phyloP scores from a whole-genome alignment of 2,329 filamentous ascomycete species.

The Colletotrichum destructivum region DNA sequence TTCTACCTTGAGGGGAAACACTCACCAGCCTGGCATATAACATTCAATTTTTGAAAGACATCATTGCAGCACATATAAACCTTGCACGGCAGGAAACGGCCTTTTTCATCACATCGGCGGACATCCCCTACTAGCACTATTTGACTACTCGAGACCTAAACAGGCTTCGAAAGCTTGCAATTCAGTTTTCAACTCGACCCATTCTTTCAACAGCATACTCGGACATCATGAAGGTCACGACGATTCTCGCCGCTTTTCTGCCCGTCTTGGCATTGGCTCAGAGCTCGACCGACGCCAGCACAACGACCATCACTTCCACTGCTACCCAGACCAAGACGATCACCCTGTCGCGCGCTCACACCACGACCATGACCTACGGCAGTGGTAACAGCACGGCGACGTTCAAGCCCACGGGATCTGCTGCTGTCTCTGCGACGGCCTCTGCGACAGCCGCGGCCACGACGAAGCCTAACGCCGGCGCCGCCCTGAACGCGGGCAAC shows the following conservation, averaged over 20 bases:
- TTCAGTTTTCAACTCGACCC: conserved; percentile 30
- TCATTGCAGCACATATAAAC: conserved; percentile 5
- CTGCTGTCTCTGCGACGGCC: conserved; percentile 35
- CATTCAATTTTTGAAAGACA: conserved; percentile 17
- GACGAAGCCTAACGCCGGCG: conserved; percentile 48
- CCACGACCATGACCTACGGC: conserved; percentile 54
- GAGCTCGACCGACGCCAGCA: conserved; percentile 49
- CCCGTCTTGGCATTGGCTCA: conserved; percentile 68
- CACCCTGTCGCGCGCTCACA: conserved; percentile 53
- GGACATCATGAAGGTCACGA: conserved; percentile 56
- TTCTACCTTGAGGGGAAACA: neutral
- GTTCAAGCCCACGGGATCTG: conserved; percentile 47
- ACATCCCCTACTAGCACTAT: neutral
- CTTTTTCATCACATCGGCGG: conserved; percentile 33
- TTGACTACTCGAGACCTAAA: conserved; percentile 41
- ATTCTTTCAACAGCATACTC: conserved; percentile 35
- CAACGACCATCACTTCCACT: conserved; percentile 64
- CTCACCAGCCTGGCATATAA: conserved; percentile 8
- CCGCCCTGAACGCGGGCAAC: conserved; percentile 58
- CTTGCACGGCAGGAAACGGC: conserved; percentile 36
- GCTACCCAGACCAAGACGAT: conserved; percentile 64
- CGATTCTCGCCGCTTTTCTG: conserved; percentile 65
- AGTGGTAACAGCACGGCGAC: conserved; percentile 58
- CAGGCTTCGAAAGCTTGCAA: conserved; percentile 46
- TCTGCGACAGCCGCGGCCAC: conserved; percentile 45